These are phyloP conservation scores for Lonicera japonica DNA, from an alignment of 129 eudicot species.

Conservation along the genomic window DNA sequence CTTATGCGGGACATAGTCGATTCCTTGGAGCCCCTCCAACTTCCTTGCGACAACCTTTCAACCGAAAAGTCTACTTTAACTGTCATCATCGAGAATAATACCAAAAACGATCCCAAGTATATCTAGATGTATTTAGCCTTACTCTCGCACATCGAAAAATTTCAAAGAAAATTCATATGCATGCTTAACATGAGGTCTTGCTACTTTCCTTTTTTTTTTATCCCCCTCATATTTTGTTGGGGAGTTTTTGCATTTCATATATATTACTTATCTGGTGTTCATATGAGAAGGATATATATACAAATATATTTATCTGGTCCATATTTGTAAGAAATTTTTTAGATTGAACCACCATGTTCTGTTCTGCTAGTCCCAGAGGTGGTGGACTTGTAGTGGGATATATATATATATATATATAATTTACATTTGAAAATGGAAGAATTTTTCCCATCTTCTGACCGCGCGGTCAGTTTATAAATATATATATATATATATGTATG, in stretches of 20 bases:
- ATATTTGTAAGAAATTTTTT: too few relatives aligned
- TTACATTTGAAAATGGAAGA: too few relatives aligned
- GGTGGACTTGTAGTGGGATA: too few relatives aligned
- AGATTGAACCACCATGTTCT: too few relatives aligned
- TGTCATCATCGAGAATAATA: constrained; percentile 26
- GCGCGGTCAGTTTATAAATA: too few relatives aligned
- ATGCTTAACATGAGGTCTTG: constrained; percentile 9
- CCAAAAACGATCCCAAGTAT: constrained; percentile 2
- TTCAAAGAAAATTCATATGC: not conserved
- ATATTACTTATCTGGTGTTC: not conserved
- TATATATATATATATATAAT: too few relatives aligned
- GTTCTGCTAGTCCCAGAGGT: too few relatives aligned
- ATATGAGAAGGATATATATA: not conserved
- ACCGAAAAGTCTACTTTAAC: constrained; percentile 31
- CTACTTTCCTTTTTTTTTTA: not conserved
- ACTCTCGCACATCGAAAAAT: too few relatives aligned
- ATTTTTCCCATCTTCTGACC: too few relatives aligned
- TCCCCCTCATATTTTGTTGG: constrained; percentile 15
- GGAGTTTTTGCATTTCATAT: constrained; percentile 7
- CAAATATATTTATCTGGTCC: too few relatives aligned
- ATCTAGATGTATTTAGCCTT: too few relatives aligned
- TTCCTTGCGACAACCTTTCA: constrained; percentile 25
- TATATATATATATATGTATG: too few relatives aligned
- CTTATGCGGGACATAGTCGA: constrained; percentile 96
- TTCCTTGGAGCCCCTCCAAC: constrained; percentile 84